Percentiles rank a stretch among this genome's conserved stretches.
phyloP scores from a whole-genome alignment of 2,329 filamentous ascomycete species.

The Apiospora hydei region DNA sequence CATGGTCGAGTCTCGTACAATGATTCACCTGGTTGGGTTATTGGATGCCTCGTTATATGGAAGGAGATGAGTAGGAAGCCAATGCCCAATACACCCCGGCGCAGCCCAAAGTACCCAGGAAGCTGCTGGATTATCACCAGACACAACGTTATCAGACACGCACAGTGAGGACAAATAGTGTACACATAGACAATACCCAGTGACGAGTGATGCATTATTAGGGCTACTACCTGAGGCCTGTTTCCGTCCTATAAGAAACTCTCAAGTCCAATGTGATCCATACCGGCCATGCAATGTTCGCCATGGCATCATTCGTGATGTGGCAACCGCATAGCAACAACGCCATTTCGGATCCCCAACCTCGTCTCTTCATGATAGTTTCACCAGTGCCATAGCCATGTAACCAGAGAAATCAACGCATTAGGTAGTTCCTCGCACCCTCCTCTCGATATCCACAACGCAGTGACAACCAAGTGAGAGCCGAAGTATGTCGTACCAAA shows the following conservation, averaged over 20 bases:
- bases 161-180: neutral
- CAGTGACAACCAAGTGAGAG: neutral
- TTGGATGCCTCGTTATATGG: neutral
- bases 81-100: neutral
- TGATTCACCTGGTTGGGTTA: neutral
- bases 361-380: neutral
- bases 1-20: neutral
- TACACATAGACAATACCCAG: slow-evolving; percentile 10
- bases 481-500: slow-evolving; percentile 2
- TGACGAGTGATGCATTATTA: slow-evolving; percentile 31
- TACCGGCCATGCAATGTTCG: slow-evolving; percentile 6
- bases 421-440: neutral
- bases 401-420: slow-evolving; percentile 11
- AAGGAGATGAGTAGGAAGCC: neutral
- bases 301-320: slow-evolving; percentile 2
- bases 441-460: neutral
- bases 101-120: neutral
- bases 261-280: slow-evolving; percentile 30
- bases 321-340: slow-evolving; percentile 1
- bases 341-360: neutral
- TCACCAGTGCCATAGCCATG: neutral
- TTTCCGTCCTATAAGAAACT: slow-evolving; percentile 37
- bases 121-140: neutral
- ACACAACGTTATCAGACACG: neutral
- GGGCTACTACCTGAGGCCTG: slow-evolving; percentile 32